Evolutionary conservation across 805 yeast genomes (phyloP), one percentile per base, ranked within the genome.

Genomic region (Teunomyces atbi): DNA sequence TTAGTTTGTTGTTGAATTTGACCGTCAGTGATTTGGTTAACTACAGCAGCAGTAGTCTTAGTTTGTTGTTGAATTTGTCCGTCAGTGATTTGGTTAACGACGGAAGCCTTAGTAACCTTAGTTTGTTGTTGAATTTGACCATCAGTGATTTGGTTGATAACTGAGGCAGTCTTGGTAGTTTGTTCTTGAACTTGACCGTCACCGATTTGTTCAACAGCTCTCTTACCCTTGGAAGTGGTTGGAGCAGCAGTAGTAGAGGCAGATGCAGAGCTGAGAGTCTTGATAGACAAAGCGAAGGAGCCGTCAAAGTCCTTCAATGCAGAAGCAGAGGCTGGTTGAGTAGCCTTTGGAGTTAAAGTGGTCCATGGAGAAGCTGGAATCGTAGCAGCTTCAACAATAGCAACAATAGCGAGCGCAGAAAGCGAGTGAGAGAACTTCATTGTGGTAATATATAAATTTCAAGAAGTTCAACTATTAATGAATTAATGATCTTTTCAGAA

Each of bases 181-280:
- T 73, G 66, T 35, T 71, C 62, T 63, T 79, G 84, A 59, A 80
- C 69, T 67, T 81, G 84, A 59, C 85, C 85, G 55, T 81, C 86
- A 56, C 76, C 74, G 48, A 81, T 47, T 36, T 47, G 51, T 33
- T 44, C 39, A 8, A 43, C 55, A 29, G 36, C 45, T 27, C 39
- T 36, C 39, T 36, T 36, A 11, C 18, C 39, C 39, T 36, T 36
- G 18, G 39, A 36, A n/a, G 66, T 28, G 42, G 47, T 26, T 26
- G 44, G 47, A 29, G 72, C 48, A 39, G 67, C 50, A 39, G 66
- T 49, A 28, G 75, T 52, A 21, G 72, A 61, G 27, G 72, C 69
- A 49, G 78, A 48, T 35, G 74, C 55, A 49, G 85, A 50, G 38
- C 52, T 49, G 26, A 64, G 42, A 26, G 68, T 61, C 45, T 55